phyloP scores from a whole-genome alignment of 2,329 filamentous ascomycete species.

The Mycosphaerella arachidis region DNA sequence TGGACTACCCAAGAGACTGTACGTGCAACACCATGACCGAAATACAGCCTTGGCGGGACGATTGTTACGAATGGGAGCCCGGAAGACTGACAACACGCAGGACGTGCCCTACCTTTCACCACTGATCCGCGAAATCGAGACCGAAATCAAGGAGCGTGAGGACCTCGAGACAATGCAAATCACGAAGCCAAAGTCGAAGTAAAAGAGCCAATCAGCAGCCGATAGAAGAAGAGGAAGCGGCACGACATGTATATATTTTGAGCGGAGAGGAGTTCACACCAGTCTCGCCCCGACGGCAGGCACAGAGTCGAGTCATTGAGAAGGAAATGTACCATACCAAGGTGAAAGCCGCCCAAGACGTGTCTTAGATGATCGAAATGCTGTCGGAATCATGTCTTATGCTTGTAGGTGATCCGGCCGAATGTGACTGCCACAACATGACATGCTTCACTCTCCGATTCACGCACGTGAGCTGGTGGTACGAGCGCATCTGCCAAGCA shows the following conservation, averaged over 20 bases:
- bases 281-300: constrained; percentile 11
- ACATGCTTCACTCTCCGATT: background rate
- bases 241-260: constrained; percentile 18
- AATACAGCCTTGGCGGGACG: background rate
- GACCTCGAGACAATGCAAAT: constrained; percentile 65
- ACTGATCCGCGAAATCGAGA: constrained; percentile 65
- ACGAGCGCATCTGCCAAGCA: constrained; percentile 1
- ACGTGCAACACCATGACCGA: constrained; percentile 22
- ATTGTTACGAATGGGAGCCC: background rate
- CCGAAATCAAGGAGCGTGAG: constrained; percentile 61
- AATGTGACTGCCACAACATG: background rate
- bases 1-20: constrained; percentile 67
- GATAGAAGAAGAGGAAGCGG: constrained; percentile 5
- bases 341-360: background rate
- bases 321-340: constrained; percentile 15
- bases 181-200: constrained; percentile 38
- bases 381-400: background rate
- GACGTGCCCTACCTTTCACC: constrained; percentile 62
- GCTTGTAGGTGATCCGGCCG: background rate
- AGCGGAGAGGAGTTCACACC: constrained; percentile 9
- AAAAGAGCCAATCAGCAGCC: background rate
- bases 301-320: constrained; percentile 18
- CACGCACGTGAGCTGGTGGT: constrained; percentile 1
- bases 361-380: background rate
- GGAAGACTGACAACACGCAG: constrained; percentile 38